These are phyloP conservation scores for Ganoderma sinense DNA, from an alignment of 1,284 basidiomycete species.

Conservation along the genomic window DNA sequence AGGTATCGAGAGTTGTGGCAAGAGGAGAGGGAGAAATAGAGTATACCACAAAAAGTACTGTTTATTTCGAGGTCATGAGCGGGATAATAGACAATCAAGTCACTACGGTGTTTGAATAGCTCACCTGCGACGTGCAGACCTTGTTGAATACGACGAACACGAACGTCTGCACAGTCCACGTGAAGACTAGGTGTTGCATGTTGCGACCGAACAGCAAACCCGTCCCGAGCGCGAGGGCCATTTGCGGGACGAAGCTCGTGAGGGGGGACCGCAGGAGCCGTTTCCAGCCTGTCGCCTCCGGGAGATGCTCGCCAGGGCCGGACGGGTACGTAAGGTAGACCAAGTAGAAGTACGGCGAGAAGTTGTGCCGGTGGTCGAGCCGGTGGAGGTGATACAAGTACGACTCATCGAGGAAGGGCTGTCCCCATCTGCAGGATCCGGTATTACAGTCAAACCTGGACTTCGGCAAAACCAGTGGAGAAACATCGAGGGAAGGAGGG, in stretches of 20 bases:
- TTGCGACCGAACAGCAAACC: constrained; percentile 71
- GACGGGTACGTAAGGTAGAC: constrained; percentile 84
- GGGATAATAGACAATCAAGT: no score
- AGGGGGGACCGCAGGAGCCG: constrained; percentile 66
- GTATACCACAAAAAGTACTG: constrained; percentile 99
- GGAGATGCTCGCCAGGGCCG: constrained; percentile 33
- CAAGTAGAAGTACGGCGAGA: constrained; percentile 96
- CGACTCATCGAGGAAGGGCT: constrained; percentile 90
- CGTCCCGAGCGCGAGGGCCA: constrained; percentile 68
- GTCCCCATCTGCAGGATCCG: constrained; percentile 78
- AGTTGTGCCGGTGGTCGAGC: constrained; percentile 97
- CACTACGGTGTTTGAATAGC: constrained; percentile 33
- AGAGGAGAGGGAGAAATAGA: constrained; percentile 86
- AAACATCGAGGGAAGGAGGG: constrained; percentile 11
- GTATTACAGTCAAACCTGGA: neutral
- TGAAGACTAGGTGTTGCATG: constrained; percentile 69
- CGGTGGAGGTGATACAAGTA: constrained; percentile 94
- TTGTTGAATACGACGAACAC: constrained; percentile 97
- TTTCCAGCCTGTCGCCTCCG: constrained; percentile 47
- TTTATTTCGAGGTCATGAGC: neutral
- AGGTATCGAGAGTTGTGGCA: constrained; percentile 70
- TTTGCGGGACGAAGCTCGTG: constrained; percentile 79
- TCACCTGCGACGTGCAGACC: constrained; percentile 95
- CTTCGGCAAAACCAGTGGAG: neutral
- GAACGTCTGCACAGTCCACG: constrained; percentile 93